Evolutionary conservation across 495 filamentous ascomycete genomes (phyloP).

Genomic region (Sabuloglossum arenarium): DNA sequence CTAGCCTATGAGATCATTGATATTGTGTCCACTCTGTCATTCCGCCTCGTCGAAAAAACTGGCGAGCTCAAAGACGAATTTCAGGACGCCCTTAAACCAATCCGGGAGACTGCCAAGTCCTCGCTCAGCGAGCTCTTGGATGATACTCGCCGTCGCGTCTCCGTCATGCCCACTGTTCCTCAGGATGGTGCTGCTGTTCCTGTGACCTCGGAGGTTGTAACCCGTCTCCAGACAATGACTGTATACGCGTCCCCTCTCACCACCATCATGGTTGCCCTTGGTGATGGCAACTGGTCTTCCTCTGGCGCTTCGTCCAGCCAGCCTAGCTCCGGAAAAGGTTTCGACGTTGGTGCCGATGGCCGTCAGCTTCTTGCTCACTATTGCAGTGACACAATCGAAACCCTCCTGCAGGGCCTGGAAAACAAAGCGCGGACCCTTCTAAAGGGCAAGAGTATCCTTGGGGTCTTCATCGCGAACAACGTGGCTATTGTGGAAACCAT

Average conservation of each 20-base stretch:
- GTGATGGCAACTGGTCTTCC: conserved; percentile 68
- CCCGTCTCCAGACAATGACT: conserved; percentile 64
- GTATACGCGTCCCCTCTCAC: conserved; percentile 72
- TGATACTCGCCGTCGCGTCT: conserved; percentile 54
- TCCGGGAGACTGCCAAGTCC: conserved; percentile 76
- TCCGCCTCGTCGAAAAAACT: conserved; percentile 57
- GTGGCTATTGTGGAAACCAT: conserved; percentile 68
- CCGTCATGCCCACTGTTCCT: conserved; percentile 41
- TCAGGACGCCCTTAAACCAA: conserved; percentile 66
- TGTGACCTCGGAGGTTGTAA: conserved; percentile 68
- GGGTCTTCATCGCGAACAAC: conserved; percentile 84
- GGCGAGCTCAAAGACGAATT: conserved; percentile 71
- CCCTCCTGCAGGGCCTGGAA: conserved; percentile 59
- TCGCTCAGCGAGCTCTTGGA: conserved; percentile 72
- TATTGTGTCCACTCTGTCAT: conserved; percentile 62
- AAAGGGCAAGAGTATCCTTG: conserved; percentile 56
- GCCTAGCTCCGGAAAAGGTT: conserved; percentile 25
- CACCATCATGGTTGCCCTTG: conserved; percentile 75
- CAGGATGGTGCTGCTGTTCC: conserved; percentile 60
- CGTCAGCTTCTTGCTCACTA: conserved; percentile 76
- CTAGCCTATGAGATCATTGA: conserved; percentile 92
- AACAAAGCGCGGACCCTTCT: conserved; percentile 49
- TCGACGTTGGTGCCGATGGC: conserved; percentile 82
- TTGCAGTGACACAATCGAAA: conserved; percentile 64
- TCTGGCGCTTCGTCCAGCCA: conserved; percentile 19